Evolutionary conservation across 2,329 filamentous ascomycete species (phyloP), one percentile per base, ranked within the genome.

Genomic region (Exophiala dermatitidis): DNA sequence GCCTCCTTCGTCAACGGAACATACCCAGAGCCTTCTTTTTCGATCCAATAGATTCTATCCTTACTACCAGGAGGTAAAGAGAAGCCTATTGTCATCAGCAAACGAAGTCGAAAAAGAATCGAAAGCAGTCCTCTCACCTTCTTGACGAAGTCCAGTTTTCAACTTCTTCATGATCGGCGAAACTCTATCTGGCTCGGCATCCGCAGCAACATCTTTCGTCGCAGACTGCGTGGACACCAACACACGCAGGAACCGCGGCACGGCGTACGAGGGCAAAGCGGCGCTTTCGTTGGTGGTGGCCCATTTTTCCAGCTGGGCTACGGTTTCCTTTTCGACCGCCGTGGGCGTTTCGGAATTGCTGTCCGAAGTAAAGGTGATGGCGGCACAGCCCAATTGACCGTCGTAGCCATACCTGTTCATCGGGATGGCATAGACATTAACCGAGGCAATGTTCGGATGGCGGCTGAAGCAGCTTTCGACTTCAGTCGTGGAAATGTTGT

Each of bases 401-500:
- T 57, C 54, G 28, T 60, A 60, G 3, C 58, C 58, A 44, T 59
- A 60, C 10, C 42, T 36, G 44, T 60, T 60, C 58, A 61, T 60
- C 4, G 57, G 54, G 31, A 60, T 60, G 4, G 57, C 59, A 45
- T 61, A 61, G 6, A 61, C 59, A 47, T 61, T 61, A 10, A 60
- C 59, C 3, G 53, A 54, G 12, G 57, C 54, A 44, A 61, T 58
- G 4, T 43, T 50, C 3, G 59, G 59, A 43, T 59, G 57, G 12
- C 54, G 46, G 42, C 51, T 54, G 42, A 61, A 48, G 43, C 57
- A 59, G 34, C 51, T 46, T 44, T 59, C 59, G 7, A 95, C 89
- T 68, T 95, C 89, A 49, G 79, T 82, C 0, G 87, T 90, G 3
- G 85, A 88, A 1, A 90, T 85, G 63, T 90, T 90, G 68, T 90